Conservation (phyloP, 2,329 filamentous ascomycete species). For the Penicillium crustosum region DNA sequence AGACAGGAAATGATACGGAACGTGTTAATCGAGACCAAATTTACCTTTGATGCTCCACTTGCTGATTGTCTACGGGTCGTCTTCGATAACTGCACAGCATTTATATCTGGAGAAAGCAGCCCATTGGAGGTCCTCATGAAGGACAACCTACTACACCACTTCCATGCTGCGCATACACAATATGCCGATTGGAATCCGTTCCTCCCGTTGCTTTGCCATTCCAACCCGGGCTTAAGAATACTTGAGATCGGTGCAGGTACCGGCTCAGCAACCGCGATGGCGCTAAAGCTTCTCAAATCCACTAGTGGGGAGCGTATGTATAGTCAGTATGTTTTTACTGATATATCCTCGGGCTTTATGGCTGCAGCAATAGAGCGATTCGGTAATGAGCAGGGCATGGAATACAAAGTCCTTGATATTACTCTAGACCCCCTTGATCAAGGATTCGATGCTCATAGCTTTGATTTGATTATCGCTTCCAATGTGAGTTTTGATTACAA, state of each 20-base stretch:
- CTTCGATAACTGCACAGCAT: neutral
- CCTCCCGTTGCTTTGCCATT: constrained; percentile 5
- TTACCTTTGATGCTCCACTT: constrained; percentile 7
- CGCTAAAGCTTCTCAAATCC: constrained; percentile 7
- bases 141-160: constrained; percentile 2
- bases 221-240: neutral
- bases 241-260: constrained; percentile 19
- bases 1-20: neutral
- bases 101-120: neutral
- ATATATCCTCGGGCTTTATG: constrained; percentile 15
- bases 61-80: neutral
- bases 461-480: constrained; percentile 13
- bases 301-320: constrained; percentile 2
- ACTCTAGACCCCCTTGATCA: constrained; percentile 2
- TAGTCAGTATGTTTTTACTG: constrained; percentile 17
- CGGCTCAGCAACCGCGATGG: constrained; percentile 10
- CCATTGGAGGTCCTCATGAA: constrained; percentile 10
- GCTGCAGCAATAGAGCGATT: constrained; percentile 3
- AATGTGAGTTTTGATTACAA: neutral
- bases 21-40: neutral
- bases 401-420: constrained; percentile 10
- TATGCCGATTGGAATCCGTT: constrained; percentile 8
- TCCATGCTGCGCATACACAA: constrained; percentile 9
- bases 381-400: neutral
- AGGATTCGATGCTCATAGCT: constrained; percentile 4